These are phyloP conservation scores for Globisporangium rhizosaccharum DNA, from an alignment of 352 stramenopile species.

Conservation along the genomic window DNA sequence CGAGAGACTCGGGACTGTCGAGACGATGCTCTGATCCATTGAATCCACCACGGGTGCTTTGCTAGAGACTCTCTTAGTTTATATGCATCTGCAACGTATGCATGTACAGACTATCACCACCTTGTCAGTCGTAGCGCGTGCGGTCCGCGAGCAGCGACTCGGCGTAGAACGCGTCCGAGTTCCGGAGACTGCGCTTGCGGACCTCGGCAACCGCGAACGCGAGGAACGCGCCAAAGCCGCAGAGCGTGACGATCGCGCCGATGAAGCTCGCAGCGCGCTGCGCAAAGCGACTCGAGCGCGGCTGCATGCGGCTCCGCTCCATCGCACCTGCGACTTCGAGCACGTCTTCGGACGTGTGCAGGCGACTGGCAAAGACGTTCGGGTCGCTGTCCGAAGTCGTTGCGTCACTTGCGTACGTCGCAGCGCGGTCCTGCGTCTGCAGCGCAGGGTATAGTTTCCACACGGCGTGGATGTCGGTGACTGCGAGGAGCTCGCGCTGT, in stretches of 20 bases:
- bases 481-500: constrained; percentile 62
- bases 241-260: constrained; percentile 55
- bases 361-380: constrained; percentile 46
- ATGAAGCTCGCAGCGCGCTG: constrained; percentile 59
- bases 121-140: constrained; percentile 25
- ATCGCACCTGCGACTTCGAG: constrained; percentile 9
- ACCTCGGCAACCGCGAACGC: constrained; percentile 35
- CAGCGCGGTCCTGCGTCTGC: constrained; percentile 29
- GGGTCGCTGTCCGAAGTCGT: constrained; percentile 3
- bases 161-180: constrained; percentile 42
- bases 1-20: neutral
- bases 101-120: neutral
- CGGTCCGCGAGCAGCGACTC: constrained; percentile 67
- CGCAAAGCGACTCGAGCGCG: constrained; percentile 21
- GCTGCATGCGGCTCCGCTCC: neutral
- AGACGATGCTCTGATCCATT: too few species aligned
- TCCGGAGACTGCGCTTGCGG: constrained; percentile 25
- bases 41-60: too few species aligned
- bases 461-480: constrained; percentile 70
- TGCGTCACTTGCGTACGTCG: constrained; percentile 25
- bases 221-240: constrained; percentile 38
- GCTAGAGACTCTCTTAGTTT: neutral
- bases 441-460: constrained; percentile 67
- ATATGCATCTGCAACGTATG: neutral
- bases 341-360: constrained; percentile 54